phyloP scores from a whole-genome alignment of 1,139 yeast genomes.

The Debaryomyces subglobosus region DNA sequence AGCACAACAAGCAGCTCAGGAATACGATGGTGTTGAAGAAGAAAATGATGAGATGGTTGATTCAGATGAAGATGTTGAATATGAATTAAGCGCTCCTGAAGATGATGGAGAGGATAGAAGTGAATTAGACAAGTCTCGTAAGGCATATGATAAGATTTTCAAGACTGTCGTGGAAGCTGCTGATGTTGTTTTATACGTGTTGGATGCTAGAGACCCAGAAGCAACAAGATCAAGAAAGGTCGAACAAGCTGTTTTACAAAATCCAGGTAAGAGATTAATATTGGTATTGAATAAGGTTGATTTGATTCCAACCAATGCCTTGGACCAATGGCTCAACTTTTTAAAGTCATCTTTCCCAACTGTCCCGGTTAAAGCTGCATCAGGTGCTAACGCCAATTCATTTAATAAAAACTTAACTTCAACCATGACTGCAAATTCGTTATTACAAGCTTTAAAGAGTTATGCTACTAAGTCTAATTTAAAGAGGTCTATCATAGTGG shows the following conservation, averaged over 20 bases:
- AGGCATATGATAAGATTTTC: slow-evolving; percentile 89
- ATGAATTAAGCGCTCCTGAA: slow-evolving; percentile 47
- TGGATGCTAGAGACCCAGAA: slow-evolving; percentile 98
- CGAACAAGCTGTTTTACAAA: slow-evolving; percentile 84
- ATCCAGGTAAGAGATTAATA: slow-evolving; percentile 78
- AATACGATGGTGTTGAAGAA: slow-evolving; percentile 55
- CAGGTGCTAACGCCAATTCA: slow-evolving; percentile 60
- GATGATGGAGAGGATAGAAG: slow-evolving; percentile 42
- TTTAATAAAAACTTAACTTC: slow-evolving; percentile 81
- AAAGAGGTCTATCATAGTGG: slow-evolving; percentile 91
- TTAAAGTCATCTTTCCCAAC: slow-evolving; percentile 88
- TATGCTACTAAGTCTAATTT: slow-evolving; percentile 83
- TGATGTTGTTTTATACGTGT: slow-evolving; percentile 86
- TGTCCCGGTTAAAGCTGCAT: slow-evolving; percentile 76
- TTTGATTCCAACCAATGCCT: slow-evolving; percentile 80
- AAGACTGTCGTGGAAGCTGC: slow-evolving; percentile 82
- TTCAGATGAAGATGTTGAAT: slow-evolving; percentile 41
- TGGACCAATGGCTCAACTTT: slow-evolving; percentile 83
- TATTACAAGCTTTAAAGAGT: slow-evolving; percentile 80
- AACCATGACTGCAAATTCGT: slow-evolving; percentile 69
- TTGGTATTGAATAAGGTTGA: slow-evolving; percentile 90
- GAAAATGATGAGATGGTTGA: slow-evolving; percentile 43
- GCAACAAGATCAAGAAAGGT: slow-evolving; percentile 90
- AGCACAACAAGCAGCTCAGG: slow-evolving; percentile 83
- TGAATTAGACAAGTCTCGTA: slow-evolving; percentile 76